Evolutionary conservation across 495 filamentous ascomycete species (phyloP).

Genomic region (Schizothecium vesticola): DNA sequence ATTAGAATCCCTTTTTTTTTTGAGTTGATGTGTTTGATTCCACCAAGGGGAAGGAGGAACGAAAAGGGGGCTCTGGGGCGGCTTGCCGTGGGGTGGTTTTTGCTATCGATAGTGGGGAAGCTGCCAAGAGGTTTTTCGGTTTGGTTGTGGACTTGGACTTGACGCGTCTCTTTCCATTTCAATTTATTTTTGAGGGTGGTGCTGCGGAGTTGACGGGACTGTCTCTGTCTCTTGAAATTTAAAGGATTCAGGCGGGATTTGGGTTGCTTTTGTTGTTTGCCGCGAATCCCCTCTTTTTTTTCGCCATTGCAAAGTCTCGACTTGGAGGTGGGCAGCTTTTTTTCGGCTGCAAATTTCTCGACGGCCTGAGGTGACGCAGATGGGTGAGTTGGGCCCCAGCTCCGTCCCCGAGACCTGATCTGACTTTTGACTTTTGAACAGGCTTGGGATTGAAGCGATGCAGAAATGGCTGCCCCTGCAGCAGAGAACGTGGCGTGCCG

Average conservation of each 20-base stretch:
- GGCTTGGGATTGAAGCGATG: neutral
- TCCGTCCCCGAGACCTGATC: neutral
- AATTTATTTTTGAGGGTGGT: neutral
- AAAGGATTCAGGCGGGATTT: neutral
- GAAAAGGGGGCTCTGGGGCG: neutral
- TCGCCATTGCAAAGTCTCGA: neutral
- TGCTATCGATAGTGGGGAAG: neutral
- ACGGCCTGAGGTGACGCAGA: neutral
- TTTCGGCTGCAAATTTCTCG: neutral
- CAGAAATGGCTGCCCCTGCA: neutral
- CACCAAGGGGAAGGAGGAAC: neutral
- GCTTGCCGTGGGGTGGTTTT: neutral
- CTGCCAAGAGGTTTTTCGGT: neutral
- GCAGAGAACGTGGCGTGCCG: neutral
- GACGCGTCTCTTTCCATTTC: neutral
- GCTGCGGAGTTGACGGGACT: neutral
- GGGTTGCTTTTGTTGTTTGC: neutral
- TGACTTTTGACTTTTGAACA: neutral
- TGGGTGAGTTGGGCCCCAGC: neutral
- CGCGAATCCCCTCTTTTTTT: neutral
- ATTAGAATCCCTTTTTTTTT: neutral
- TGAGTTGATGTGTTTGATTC: neutral
- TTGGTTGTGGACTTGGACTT: neutral
- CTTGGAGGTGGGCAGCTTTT: neutral
- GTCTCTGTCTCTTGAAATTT: neutral